Base-by-base conservation (phyloP, 2,329 filamentous ascomycete species). In the Botryotinia narcissicola region DNA sequence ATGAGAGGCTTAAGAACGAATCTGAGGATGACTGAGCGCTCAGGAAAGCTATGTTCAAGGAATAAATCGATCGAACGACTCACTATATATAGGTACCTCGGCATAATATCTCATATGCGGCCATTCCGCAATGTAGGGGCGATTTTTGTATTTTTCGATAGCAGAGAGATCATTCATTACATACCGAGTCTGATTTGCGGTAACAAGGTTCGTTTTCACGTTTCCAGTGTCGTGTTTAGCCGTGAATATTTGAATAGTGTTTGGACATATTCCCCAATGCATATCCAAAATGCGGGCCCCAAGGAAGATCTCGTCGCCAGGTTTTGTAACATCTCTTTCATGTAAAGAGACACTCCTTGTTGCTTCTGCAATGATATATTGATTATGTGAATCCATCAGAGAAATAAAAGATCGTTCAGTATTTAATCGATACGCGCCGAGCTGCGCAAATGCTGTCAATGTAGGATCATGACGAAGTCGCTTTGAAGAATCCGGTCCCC, bases 351-450 rank as follows among this genome's bases (percentile, higher is more conserved):
- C 60, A 18, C 70, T 77, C 42, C 70, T 62, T 18, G 74, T 78
- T 6, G 78, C 76, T 60, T 77, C 78, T 16, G 78, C 75, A 18
- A 80, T 66, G 32, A 80, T 76, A 40, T 76, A 79, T 66, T 79
- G 78, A 35, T 74, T 64, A 20, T 76, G 64, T 5, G 75, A 73
- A 48, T 77, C 76, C 35, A 79, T 77, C 2, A 79, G 69, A 44
- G 84, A 85, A n/a, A 87, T 82, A 75, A 87, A 83, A 59, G 81
- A 82, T 12, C 86, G 83, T 72, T 84, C 82, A 46, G 83, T 83
- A 35, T 83, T 79, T 63, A 88, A 79, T 0, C 84, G 82, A 25
- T 87, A 80, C 0, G 85, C 82, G 7, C 82, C 84, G 10, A 88
- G 82, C 77, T 88, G 86, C 0, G 86, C 81, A 71, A 84, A 82